A percentile compares a stretch with the other conserved stretches of the same genome.
Evolutionary conservation across 2,329 filamentous ascomycete species (phyloP).

Genomic region (Exophiala calicioides): DNA sequence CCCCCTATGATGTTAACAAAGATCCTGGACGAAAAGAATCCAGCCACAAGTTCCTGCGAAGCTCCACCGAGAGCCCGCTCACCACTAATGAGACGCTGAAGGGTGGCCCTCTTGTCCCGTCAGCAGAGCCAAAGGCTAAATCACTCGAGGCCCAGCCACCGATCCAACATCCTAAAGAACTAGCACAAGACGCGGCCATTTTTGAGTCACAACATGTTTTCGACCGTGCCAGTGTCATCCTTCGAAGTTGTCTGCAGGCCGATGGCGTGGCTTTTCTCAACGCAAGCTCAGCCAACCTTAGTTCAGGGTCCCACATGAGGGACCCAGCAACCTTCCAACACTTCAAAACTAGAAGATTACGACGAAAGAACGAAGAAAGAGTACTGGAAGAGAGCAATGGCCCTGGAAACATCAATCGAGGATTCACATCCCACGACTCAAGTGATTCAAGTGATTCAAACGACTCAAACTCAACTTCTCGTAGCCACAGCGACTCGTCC

Average conservation of each 20-base stretch:
- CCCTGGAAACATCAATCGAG: background rate
- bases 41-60: too few relatives aligned
- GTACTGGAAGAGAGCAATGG: background rate
- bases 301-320: constrained; percentile 19
- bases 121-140: too few relatives aligned
- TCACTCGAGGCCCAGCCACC: too few relatives aligned
- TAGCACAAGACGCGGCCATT: constrained; percentile 8
- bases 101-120: too few relatives aligned
- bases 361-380: background rate
- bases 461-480: constrained; percentile 1
- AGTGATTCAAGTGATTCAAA: constrained; percentile 10
- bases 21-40: too few relatives aligned
- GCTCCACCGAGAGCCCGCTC: background rate
- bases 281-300: constrained; percentile 25
- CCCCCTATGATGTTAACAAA: too few relatives aligned
- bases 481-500: constrained; percentile 15
- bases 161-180: background rate
- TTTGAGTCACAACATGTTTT: constrained; percentile 36
- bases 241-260: constrained; percentile 45
- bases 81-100: too few relatives aligned
- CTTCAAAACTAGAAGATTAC: constrained; percentile 1
- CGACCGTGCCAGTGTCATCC: constrained; percentile 47
- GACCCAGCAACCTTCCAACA: constrained; percentile 16
- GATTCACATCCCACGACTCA: background rate
- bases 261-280: constrained; percentile 42